Evolutionary conservation across 805 yeast genomes (phyloP).

Genomic region (Ogataea salicorniae): DNA sequence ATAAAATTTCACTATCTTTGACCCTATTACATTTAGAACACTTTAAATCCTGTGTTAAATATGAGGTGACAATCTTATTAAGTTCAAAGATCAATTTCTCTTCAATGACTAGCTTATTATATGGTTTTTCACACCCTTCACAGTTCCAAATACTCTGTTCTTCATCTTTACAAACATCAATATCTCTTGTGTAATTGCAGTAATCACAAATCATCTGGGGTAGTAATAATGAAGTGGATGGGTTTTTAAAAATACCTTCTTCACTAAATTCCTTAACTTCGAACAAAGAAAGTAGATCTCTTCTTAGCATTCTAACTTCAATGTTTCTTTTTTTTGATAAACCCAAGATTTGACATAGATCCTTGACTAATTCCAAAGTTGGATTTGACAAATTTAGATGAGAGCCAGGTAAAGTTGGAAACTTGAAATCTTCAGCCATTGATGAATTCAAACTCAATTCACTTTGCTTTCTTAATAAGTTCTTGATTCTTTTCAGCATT

Average conservation of each 20-base stretch:
- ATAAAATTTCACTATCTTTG: conserved; percentile 62
- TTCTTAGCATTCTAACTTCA: conserved; percentile 71
- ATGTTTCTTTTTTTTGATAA: conserved; percentile 59
- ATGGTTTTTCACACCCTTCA: conserved; percentile 56
- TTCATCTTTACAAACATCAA: conserved; percentile 77
- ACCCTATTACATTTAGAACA: conserved; percentile 74
- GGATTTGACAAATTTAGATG: conserved; percentile 59
- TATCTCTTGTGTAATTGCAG: conserved; percentile 68
- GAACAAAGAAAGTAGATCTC: conserved; percentile 64
- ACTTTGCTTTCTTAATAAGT: conserved; percentile 61
- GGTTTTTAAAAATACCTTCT: conserved; percentile 67
- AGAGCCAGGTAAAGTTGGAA: conserved; percentile 77
- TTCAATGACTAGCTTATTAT: conserved; percentile 67
- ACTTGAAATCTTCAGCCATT: conserved; percentile 57
- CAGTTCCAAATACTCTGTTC: conserved; percentile 54
- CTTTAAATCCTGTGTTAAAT: conserved; percentile 71
- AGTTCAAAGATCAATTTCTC: conserved; percentile 70
- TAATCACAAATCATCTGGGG: conserved; percentile 71
- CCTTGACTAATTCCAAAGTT: conserved; percentile 72
- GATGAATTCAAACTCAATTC: conserved; percentile 61
- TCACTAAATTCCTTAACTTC: conserved; percentile 82
- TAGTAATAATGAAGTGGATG: conserved; percentile 63
- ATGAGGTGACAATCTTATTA: conserved; percentile 49
- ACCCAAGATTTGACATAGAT: conserved; percentile 63
- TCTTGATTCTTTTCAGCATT: conserved; percentile 58